Evolutionary conservation across 208 protist species (phyloP), one percentile per base, ranked within the genome.

Genomic region (Leishmania gerbilli): DNA sequence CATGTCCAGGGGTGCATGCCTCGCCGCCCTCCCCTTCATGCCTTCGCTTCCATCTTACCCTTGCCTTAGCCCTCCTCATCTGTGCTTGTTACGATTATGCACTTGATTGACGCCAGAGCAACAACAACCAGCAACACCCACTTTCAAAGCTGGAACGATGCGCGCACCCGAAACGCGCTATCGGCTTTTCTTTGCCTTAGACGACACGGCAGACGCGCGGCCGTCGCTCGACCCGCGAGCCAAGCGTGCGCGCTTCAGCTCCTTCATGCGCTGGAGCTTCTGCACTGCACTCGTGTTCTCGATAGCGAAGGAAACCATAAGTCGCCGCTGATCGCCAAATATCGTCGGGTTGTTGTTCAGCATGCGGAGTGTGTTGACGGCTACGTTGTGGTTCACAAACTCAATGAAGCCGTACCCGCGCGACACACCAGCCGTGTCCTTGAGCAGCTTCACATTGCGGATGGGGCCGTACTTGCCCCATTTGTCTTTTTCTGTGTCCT

Each of bases 291-390:
- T 92, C 56, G 90, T 95, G 81, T 97, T 94, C 82, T 99, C 97
- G 78, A 99, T 90, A 24, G 95, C 93, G 68, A 99, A 99, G 64
- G 96, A 96, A 4, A 98, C 95, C 81, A 98, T 95, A 60, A 97
- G 87, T 13, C 97, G 93, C 17, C 90, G 88, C 77, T 95, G 86
- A 47, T 96, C 89, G 45, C 92, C 92, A 56, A 97, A 97, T 21
- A 98, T 34, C 24, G 89, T 98, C 3, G 97, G 97, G 83, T 99
- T 99, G 86, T 99, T 99, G 86, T 99, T 99, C 17, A 98, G 74
- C 74, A 85, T 88, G 21, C 95, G 90, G 71, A 99, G 82, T 37
- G 84, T 83, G 80, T 90, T 79, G n/a, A 99, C 87, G n/a, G 97
- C 95, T 19, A 96, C 87, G 79, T 92, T 91, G 88, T 99, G 95